phyloP scores from a whole-genome alignment of 1,139 yeast species.

The Lizanozyma gosingica region DNA sequence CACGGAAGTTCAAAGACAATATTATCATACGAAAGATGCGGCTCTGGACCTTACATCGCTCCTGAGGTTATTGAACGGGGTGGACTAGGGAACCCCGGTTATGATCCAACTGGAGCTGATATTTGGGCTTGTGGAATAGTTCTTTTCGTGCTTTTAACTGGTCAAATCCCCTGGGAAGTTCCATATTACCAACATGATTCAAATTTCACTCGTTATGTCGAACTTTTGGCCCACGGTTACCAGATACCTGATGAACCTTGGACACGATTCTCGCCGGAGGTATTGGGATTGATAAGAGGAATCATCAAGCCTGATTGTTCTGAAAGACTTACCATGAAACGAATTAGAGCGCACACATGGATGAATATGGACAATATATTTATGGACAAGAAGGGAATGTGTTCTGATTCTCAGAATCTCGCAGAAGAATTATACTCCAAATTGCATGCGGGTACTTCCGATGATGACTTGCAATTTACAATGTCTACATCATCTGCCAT shows the following conservation, averaged over 20 bases:
- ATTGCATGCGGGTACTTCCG: slow-evolving; percentile 38
- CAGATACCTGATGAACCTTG: slow-evolving; percentile 40
- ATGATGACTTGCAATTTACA: slow-evolving; percentile 11
- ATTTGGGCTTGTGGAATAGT: slow-evolving; percentile 62
- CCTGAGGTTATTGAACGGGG: slow-evolving; percentile 44
- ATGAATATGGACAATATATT: slow-evolving; percentile 29
- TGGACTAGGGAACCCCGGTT: slow-evolving; percentile 18
- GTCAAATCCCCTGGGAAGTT: slow-evolving; percentile 61
- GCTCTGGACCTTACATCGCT: slow-evolving; percentile 67
- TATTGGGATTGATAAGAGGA: slow-evolving; percentile 41
- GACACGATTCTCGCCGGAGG: slow-evolving; percentile 38
- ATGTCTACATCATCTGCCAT: neutral
- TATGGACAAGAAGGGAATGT: slow-evolving; percentile 32
- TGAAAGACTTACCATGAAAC: slow-evolving; percentile 29
- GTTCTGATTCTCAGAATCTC: slow-evolving; percentile 39
- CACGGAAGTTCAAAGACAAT: slow-evolving; percentile 44
- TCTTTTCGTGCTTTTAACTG: slow-evolving; percentile 48
- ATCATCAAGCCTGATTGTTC: slow-evolving; percentile 38
- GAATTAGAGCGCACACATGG: slow-evolving; percentile 46
- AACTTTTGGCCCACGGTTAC: slow-evolving; percentile 1
- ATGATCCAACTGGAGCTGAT: slow-evolving; percentile 47
- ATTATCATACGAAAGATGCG: slow-evolving; percentile 38
- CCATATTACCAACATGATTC: slow-evolving; percentile 38
- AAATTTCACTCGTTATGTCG: slow-evolving; percentile 33
- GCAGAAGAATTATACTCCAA: slow-evolving; percentile 34